Evolutionary conservation across 805 yeast genomes (phyloP).

Genomic region (Pichia paraexigua): DNA sequence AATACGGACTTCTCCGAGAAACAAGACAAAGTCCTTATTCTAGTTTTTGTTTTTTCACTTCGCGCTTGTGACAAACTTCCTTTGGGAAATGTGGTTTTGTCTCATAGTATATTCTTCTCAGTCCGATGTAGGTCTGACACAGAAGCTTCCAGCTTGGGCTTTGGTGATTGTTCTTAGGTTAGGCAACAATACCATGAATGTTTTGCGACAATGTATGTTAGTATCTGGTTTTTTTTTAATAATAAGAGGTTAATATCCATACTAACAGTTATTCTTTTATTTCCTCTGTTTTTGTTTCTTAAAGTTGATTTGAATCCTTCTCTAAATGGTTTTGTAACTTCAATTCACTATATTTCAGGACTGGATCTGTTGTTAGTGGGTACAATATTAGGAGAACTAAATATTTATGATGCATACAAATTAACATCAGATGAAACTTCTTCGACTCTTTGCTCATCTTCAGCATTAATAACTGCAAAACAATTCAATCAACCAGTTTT

Average conservation of each 20-base stretch:
- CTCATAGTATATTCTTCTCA: too few relatives aligned
- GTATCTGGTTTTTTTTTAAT: background rate
- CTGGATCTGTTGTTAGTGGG: background rate
- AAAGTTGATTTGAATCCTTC: background rate
- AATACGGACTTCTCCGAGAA: background rate
- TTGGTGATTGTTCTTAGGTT: too few relatives aligned
- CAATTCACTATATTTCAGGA: background rate
- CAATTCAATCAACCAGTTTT: background rate
- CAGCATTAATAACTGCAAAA: background rate
- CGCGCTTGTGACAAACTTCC: background rate
- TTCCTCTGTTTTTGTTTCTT: background rate
- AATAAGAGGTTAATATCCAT: background rate
- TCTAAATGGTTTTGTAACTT: background rate
- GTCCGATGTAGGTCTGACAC: background rate
- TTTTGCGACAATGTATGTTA: background rate
- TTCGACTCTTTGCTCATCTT: background rate
- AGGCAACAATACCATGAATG: background rate
- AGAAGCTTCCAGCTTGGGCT: background rate
- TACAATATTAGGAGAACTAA: background rate
- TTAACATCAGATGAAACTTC: background rate
- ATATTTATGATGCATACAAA: background rate
- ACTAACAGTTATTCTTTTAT: background rate
- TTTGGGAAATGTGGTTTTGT: background rate
- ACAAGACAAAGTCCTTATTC: background rate
- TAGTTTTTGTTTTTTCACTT: background rate